phyloP scores from a whole-genome alignment of 148 eudicot genomes.

The Rhododendron kiyosumense region DNA sequence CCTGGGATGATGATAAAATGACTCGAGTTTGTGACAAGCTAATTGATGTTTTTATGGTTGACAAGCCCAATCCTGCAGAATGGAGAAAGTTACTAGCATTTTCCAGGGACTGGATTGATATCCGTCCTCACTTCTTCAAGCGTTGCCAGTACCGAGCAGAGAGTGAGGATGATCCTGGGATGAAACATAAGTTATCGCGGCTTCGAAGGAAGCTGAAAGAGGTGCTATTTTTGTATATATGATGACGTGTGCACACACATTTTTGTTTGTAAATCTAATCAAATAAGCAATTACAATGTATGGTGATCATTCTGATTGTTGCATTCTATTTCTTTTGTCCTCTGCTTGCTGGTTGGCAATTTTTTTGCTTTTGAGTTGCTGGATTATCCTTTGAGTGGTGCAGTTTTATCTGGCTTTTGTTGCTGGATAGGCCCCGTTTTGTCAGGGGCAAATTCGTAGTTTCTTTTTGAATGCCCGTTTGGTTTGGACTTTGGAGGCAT shows the following conservation, averaged over 20 bases:
- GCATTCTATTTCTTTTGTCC: not conserved
- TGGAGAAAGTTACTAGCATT: constrained; percentile 85
- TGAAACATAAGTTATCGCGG: constrained; percentile 63
- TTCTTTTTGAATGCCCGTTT: not conserved
- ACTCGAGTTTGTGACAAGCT: constrained; percentile 73
- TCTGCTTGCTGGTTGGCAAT: not conserved
- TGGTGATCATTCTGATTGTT: not conserved
- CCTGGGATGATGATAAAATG: constrained; percentile 44
- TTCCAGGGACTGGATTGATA: constrained; percentile 69
- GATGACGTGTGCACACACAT: not conserved
- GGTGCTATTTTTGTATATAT: constrained; percentile 31
- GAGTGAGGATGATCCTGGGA: constrained; percentile 63
- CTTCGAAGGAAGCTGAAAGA: constrained; percentile 87
- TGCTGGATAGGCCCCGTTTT: not conserved
- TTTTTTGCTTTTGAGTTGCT: not conserved
- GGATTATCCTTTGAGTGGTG: not conserved
- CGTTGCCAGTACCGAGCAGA: constrained; percentile 79
- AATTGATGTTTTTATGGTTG: constrained; percentile 81
- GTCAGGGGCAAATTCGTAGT: not conserved
- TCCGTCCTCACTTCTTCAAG: constrained; percentile 66
- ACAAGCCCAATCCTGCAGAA: constrained; percentile 76
- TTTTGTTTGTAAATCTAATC: not conserved
- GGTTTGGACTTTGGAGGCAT: not conserved
- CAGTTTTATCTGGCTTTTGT: not conserved
- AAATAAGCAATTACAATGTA: not conserved